These are phyloP conservation scores for Erucastrum elatum DNA, from an alignment of 345 rosid species.

Conservation along the genomic window DNA sequence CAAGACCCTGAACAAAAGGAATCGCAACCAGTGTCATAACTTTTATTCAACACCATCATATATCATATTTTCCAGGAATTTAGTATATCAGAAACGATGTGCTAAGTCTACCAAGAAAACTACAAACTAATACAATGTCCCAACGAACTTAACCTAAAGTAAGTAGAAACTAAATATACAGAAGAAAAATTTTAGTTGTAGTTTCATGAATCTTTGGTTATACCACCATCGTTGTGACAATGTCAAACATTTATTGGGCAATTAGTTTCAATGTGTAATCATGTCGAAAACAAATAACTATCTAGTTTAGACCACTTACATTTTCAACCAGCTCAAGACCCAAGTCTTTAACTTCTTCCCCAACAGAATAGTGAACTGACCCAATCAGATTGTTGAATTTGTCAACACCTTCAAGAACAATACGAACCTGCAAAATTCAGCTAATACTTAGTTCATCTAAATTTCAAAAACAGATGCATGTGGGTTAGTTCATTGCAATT, in stretches of 20 bases:
- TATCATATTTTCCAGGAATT: neutral
- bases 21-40: conserved; percentile 23
- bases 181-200: neutral
- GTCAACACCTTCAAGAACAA: conserved; percentile 97
- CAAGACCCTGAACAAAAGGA: conserved; percentile 65
- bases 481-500: conserved; percentile 11
- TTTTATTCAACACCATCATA: neutral
- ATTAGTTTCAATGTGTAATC: conserved; percentile 5
- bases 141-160: neutral
- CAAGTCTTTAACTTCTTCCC: conserved; percentile 82
- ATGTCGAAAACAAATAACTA: neutral
- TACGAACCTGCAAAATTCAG: conserved; percentile 71
- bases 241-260: neutral
- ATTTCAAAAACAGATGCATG: conserved; percentile 4
- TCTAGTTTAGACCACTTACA: conserved; percentile 46
- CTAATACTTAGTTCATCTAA: conserved; percentile 23
- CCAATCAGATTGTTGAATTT: conserved; percentile 93
- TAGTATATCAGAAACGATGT: neutral
- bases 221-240: neutral
- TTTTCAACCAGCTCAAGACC: conserved; percentile 90
- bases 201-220: conserved; percentile 5
- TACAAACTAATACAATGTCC: neutral
- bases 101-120: conserved; percentile 11
- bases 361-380: conserved; percentile 83
- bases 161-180: neutral